Evolutionary conservation across 805 yeast genomes (phyloP).

Genomic region (Teunomyces atbi): DNA sequence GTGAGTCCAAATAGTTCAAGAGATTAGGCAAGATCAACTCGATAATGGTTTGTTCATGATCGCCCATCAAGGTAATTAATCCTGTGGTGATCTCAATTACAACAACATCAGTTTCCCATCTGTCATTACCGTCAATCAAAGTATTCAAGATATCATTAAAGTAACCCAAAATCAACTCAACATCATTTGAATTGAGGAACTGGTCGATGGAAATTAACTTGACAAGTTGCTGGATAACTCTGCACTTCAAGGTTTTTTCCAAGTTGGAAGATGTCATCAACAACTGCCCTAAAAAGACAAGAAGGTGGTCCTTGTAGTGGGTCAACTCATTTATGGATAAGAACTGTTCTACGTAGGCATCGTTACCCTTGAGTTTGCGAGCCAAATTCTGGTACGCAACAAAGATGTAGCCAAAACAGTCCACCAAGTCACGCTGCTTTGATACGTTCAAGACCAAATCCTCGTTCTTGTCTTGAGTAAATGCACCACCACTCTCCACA

Average conservation of each 20-base stretch:
- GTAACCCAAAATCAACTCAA: slow-evolving; percentile 60
- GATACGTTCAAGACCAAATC: slow-evolving; percentile 45
- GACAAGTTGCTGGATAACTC: slow-evolving; percentile 64
- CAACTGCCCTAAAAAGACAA: slow-evolving; percentile 66
- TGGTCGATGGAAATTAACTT: slow-evolving; percentile 50
- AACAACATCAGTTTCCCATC: slow-evolving; percentile 46
- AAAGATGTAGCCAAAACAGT: slow-evolving; percentile 59
- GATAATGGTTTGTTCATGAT: slow-evolving; percentile 48
- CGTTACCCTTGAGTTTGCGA: slow-evolving; percentile 23
- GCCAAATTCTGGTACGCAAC: slow-evolving; percentile 36
- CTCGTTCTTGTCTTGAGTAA: slow-evolving; percentile 12
- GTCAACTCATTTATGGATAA: slow-evolving; percentile 35
- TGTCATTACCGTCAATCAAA: slow-evolving; percentile 37
- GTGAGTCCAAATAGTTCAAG: slow-evolving; percentile 35
- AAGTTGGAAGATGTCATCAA: slow-evolving; percentile 63
- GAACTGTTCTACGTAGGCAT: slow-evolving; percentile 15
- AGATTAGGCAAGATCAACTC: slow-evolving; percentile 30
- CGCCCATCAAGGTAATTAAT: slow-evolving; percentile 45
- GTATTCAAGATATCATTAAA: slow-evolving; percentile 54
- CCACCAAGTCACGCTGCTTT: slow-evolving; percentile 58
- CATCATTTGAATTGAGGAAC: slow-evolving; percentile 54
- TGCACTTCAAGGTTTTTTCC: slow-evolving; percentile 67
- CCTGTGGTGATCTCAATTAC: slow-evolving; percentile 55
- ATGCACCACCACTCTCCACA: slow-evolving; percentile 15
- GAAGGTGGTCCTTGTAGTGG: slow-evolving; percentile 60